Evolutionary conservation across 1,284 basidiomycete species (phyloP).

Genomic region (Cryptococcus maquisensis): DNA sequence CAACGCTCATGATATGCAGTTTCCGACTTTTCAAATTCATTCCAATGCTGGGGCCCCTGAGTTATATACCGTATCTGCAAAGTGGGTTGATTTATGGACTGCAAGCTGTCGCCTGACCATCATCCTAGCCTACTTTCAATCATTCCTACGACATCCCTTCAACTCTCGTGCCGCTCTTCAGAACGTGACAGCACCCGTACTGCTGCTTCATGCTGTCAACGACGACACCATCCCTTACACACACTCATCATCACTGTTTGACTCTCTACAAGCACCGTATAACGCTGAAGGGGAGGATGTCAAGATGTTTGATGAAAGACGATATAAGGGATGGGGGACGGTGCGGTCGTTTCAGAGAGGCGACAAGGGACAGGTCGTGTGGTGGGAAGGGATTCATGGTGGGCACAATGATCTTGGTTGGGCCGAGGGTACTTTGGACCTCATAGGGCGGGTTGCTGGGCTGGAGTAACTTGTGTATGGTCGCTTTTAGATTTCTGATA

Average conservation of each 20-base stretch:
- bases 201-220: constrained; percentile 74
- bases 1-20: constrained; percentile 13
- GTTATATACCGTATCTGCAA: constrained; percentile 20
- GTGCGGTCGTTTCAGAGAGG: constrained; percentile 11
- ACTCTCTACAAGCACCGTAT: constrained; percentile 51
- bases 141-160: constrained; percentile 27
- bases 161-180: constrained; percentile 26
- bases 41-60: constrained; percentile 35
- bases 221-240: constrained; percentile 67
- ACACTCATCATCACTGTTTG: constrained; percentile 71
- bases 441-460: constrained; percentile 32
- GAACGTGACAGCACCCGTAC: constrained; percentile 60
- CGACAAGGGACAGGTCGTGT: constrained; percentile 25
- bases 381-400: constrained; percentile 38
- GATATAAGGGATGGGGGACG: constrained; percentile 31
- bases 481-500: constrained; percentile 9
- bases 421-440: constrained; percentile 41
- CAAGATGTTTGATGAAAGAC: background rate
- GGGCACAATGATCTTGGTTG: constrained; percentile 43
- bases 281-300: background rate
- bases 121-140: constrained; percentile 25
- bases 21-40: constrained; percentile 37
- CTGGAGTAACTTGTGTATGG: background rate
- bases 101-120: background rate
- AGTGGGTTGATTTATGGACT: constrained; percentile 15